Percentiles rank a stretch among this genome's conserved stretches.
These are phyloP conservation scores for Paecilomyces sp. DNA, from an alignment of 2,329 filamentous ascomycete genomes.

Conservation along the genomic window DNA sequence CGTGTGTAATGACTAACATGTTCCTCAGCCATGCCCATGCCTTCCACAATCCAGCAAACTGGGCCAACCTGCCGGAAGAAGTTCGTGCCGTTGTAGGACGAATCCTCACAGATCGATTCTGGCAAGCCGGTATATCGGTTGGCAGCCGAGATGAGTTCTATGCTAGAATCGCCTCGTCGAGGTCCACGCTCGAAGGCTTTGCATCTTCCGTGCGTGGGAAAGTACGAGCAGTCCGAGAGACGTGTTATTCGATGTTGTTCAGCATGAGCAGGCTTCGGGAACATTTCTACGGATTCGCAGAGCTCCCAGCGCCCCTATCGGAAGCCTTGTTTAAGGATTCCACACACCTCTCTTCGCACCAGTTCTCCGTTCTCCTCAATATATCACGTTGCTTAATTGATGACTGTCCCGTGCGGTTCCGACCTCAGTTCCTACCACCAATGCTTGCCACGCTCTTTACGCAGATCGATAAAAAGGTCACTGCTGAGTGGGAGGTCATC, in stretches of 20 bases:
- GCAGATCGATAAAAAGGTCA: constrained; percentile 82
- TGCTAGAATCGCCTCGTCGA: constrained; percentile 80
- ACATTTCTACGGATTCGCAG: constrained; percentile 83
- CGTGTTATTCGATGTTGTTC: constrained; percentile 88
- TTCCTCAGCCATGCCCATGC: constrained; percentile 70
- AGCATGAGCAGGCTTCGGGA: constrained; percentile 82
- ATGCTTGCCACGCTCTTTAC: constrained; percentile 75
- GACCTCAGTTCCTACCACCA: constrained; percentile 74
- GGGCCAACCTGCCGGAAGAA: constrained; percentile 67
- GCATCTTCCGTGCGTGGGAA: constrained; percentile 88
- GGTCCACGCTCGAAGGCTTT: constrained; percentile 82
- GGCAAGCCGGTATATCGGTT: constrained; percentile 94
- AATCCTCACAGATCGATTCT: constrained; percentile 90
- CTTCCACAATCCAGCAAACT: constrained; percentile 80
- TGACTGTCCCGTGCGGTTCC: constrained; percentile 74
- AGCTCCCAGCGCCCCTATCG: constrained; percentile 75
- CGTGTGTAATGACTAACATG: constrained; percentile 6
- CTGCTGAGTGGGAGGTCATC: constrained; percentile 76
- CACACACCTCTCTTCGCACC: constrained; percentile 77
- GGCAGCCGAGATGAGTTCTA: constrained; percentile 98
- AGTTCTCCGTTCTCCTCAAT: constrained; percentile 88
- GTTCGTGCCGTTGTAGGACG: constrained; percentile 70
- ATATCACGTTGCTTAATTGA: constrained; percentile 84
- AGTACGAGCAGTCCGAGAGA: constrained; percentile 82
- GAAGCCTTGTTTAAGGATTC: constrained; percentile 79